Percentiles rank a stretch among this genome's conserved stretches.
Conservation (phyloP, 768 basidiomycete species). For the Suillus paluster region DNA sequence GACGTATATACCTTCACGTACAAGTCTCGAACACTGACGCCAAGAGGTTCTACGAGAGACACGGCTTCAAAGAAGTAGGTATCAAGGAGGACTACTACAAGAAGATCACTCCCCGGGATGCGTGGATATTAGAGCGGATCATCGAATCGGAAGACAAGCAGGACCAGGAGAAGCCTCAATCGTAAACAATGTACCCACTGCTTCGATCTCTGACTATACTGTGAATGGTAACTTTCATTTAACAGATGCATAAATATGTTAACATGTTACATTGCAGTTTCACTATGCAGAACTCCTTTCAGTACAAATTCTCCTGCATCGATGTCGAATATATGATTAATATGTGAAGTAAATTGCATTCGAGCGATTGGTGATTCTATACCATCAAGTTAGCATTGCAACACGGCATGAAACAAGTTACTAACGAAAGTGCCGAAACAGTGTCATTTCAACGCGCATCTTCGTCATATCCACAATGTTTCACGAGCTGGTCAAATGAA, state of each 20-base stretch:
- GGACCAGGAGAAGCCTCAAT: neutral
- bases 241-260: neutral
- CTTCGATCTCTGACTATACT: neutral
- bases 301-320: slow-evolving; percentile 1
- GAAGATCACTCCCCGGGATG: slow-evolving; percentile 82
- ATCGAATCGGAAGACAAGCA: slow-evolving; percentile 31
- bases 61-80: slow-evolving; percentile 75
- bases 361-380: slow-evolving; percentile 5
- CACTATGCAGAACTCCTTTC: neutral
- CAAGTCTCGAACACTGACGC: slow-evolving; percentile 81
- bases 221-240: slow-evolving; percentile 5
- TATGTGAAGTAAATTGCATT: slow-evolving; percentile 9
- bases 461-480: slow-evolving; percentile 76
- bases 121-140: slow-evolving; percentile 82
- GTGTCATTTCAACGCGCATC: slow-evolving; percentile 30
- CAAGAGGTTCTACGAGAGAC: slow-evolving; percentile 81
- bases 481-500: slow-evolving; percentile 60
- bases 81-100: slow-evolving; percentile 84
- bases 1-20: slow-evolving; percentile 81
- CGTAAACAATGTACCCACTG: neutral
- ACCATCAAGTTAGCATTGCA: slow-evolving; percentile 7
- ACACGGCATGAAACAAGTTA: neutral
- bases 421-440: neutral
- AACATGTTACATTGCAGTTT: slow-evolving; percentile 9
- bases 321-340: slow-evolving; percentile 6